Conservation (phyloP, 2,329 filamentous ascomycete genomes). For the Aspergillus carbonarius region DNA sequence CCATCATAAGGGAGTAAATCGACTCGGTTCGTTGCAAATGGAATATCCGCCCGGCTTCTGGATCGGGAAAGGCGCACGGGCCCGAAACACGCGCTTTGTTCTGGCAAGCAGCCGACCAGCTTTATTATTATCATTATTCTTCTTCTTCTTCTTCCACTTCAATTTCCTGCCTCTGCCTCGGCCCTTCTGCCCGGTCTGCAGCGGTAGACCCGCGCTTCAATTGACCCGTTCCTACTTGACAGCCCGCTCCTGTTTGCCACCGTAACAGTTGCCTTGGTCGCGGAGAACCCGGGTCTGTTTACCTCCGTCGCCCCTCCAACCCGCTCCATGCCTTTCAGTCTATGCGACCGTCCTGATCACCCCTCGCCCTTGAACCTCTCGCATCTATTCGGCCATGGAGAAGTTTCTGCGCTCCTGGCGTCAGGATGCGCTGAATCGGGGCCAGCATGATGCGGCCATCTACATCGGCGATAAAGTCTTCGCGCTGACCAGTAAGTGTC, state of each 20-base stretch:
- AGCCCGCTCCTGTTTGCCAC: background rate
- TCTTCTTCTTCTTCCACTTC: background rate
- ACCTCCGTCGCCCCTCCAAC: conserved; percentile 7
- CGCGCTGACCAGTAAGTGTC: conserved; percentile 78
- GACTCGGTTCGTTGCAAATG: too few relatives aligned
- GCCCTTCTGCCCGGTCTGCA: background rate
- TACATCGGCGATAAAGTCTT: conserved; percentile 97
- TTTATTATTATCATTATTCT: too few relatives aligned
- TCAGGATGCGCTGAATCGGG: conserved; percentile 91
- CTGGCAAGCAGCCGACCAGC: background rate
- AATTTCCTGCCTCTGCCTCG: background rate
- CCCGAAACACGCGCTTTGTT: background rate
- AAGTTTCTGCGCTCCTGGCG: conserved; percentile 90
- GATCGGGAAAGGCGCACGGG: background rate
- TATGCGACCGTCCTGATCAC: conserved; percentile 1
- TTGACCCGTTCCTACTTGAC: background rate
- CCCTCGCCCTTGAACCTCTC: conserved; percentile 4
- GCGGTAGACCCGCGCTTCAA: background rate
- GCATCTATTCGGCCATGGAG: conserved; percentile 64
- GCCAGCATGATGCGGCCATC: conserved; percentile 94
- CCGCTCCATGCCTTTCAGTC: conserved; percentile 6
- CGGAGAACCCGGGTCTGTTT: background rate
- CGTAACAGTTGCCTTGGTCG: background rate
- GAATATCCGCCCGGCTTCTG: background rate
- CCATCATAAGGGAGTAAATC: too few relatives aligned